phyloP scores from a whole-genome alignment of 345 rosid species.

The Brassica napus region DNA sequence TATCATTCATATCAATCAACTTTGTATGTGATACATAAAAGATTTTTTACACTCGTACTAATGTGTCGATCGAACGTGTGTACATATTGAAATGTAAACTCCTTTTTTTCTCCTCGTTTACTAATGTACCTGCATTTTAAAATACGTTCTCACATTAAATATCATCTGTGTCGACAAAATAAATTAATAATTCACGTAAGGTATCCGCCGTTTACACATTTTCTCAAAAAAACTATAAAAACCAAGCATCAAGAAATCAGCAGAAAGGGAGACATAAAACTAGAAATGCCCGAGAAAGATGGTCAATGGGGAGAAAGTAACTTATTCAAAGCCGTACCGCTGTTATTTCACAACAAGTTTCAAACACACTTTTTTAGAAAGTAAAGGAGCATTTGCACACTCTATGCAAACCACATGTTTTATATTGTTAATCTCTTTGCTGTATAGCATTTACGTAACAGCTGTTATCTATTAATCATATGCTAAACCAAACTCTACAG shows the following conservation, averaged over 20 bases:
- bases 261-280: slow-evolving; percentile 19
- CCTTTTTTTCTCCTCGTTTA: neutral
- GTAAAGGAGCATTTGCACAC: neutral
- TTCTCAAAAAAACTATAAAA: neutral
- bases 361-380: slow-evolving; percentile 16
- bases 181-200: neutral
- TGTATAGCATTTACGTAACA: neutral
- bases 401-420: slow-evolving; percentile 11
- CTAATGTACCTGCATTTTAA: neutral
- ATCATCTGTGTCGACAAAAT: neutral
- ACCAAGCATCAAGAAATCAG: neutral
- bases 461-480: neutral
- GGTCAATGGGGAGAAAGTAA: slow-evolving; percentile 16
- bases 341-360: slow-evolving; percentile 20
- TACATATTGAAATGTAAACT: neutral
- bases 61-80: neutral
- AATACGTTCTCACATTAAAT: neutral
- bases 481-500: neutral
- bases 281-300: slow-evolving; percentile 17
- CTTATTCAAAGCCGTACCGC: slow-evolving; percentile 27
- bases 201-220: slow-evolving; percentile 1
- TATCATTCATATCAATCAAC: neutral
- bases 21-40: neutral
- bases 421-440: neutral
- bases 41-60: neutral